Conservation (phyloP, 1,284 basidiomycete species). For the Anthracocystis panici-leucophaei region DNA sequence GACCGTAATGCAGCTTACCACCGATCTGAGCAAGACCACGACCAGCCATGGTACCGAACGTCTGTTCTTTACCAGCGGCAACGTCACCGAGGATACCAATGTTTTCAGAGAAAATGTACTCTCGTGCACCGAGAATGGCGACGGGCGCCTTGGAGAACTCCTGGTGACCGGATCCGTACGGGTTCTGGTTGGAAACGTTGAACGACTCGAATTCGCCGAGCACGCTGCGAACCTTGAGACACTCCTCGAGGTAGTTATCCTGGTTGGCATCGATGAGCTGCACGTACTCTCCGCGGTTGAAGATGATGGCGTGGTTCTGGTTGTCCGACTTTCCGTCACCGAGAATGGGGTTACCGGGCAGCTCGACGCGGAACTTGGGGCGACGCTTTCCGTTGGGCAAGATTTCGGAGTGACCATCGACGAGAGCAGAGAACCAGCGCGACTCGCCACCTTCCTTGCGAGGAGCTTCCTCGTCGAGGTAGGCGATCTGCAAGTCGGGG, state of each 20-base stretch:
- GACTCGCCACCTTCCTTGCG: constrained; percentile 95
- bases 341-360: constrained; percentile 97
- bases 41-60: constrained; percentile 96
- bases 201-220: constrained; percentile 98
- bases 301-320: constrained; percentile 99
- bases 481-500: constrained; percentile 97
- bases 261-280: constrained; percentile 99
- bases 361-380: constrained; percentile 98
- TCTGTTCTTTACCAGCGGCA: constrained; percentile 99
- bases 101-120: constrained; percentile 99
- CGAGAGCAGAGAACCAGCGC: constrained; percentile 92
- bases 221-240: constrained; percentile 98
- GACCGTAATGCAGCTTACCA: constrained; percentile 98
- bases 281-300: constrained; percentile 98
- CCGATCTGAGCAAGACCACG: constrained; percentile 96
- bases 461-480: constrained; percentile 91
- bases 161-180: constrained; percentile 80
- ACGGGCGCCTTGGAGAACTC: constrained; percentile 86
- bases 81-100: constrained; percentile 99
- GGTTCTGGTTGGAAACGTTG: constrained; percentile 84
- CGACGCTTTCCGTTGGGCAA: constrained; percentile 86
- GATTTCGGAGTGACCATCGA: constrained; percentile 98
- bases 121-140: constrained; percentile 96
- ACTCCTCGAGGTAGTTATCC: constrained; percentile 99
- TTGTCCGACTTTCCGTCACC: constrained; percentile 99